phyloP scores from a whole-genome alignment of 768 basidiomycete genomes.

The Tricholoma flavovirens region DNA sequence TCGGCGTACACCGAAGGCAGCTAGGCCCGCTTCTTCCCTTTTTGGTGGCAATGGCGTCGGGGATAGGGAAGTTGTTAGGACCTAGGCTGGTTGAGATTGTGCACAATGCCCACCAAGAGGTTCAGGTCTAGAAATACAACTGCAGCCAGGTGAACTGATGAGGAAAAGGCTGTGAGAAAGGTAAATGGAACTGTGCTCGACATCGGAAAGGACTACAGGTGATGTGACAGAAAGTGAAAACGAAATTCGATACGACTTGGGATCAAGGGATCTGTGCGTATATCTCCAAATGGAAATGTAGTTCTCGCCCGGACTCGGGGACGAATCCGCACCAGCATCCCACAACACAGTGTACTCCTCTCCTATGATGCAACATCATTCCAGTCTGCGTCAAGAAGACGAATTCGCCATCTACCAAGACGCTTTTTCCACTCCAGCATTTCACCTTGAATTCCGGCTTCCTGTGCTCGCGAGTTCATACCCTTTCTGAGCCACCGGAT shows the following conservation, averaged over 20 bases:
- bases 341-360: neutral
- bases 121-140: conserved; percentile 31
- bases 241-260: neutral
- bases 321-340: neutral
- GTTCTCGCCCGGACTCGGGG: too few relatives aligned
- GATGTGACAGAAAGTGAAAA: neutral
- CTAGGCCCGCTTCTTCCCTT: conserved; percentile 20
- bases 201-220: neutral
- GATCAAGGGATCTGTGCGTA: too few relatives aligned
- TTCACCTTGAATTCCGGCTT: conserved; percentile 76
- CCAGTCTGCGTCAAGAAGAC: conserved; percentile 72
- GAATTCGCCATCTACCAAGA: conserved; percentile 50
- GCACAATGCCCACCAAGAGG: conserved; percentile 28
- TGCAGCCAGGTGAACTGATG: conserved; percentile 35
- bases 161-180: conserved; percentile 40
- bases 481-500: conserved; percentile 70
- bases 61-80: conserved; percentile 30
- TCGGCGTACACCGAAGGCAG: conserved; percentile 33
- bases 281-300: too few relatives aligned
- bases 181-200: conserved; percentile 22
- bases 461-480: conserved; percentile 57
- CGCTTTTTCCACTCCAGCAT: conserved; percentile 70
- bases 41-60: conserved; percentile 14
- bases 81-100: conserved; percentile 44
- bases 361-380: conserved; percentile 19